Conservation (phyloP, 148 eudicot species). For the Gaultheria prostrata region DNA sequence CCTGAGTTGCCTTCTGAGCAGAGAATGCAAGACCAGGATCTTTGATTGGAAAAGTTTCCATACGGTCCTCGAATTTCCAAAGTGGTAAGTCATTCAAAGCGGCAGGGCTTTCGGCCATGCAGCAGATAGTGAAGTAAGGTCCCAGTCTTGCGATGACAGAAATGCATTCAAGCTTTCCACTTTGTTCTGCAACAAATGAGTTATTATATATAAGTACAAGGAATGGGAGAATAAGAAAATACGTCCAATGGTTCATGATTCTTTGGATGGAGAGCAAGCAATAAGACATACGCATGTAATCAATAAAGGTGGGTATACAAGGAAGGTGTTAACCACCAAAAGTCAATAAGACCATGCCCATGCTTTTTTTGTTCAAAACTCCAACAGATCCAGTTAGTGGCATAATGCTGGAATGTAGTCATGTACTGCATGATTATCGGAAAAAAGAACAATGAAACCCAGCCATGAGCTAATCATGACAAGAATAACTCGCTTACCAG, state of each 20-base stretch:
- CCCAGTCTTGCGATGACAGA: slow-evolving; percentile 76
- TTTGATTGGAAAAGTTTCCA: slow-evolving; percentile 76
- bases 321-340: background rate
- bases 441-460: background rate
- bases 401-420: background rate
- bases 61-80: slow-evolving; percentile 88
- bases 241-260: background rate
- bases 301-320: background rate
- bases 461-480: background rate
- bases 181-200: slow-evolving; percentile 59
- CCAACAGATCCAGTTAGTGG: background rate
- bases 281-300: background rate
- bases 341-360: background rate
- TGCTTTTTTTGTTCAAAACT: background rate
- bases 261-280: background rate
- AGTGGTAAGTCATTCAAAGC: slow-evolving; percentile 81
- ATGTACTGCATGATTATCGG: background rate
- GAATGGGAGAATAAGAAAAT: background rate
- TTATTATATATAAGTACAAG: background rate
- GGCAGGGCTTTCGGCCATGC: slow-evolving; percentile 96
- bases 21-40: slow-evolving; percentile 83
- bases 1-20: slow-evolving; percentile 85
- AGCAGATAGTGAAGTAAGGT: slow-evolving; percentile 70
- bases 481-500: slow-evolving; percentile 48
- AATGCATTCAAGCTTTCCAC: slow-evolving; percentile 95